Percentiles rank a stretch among this genome's conserved stretches.
These are phyloP conservation scores for Tripterygium wilfordii DNA, from an alignment of 177 flowering plant genomes.

Conservation along the genomic window DNA sequence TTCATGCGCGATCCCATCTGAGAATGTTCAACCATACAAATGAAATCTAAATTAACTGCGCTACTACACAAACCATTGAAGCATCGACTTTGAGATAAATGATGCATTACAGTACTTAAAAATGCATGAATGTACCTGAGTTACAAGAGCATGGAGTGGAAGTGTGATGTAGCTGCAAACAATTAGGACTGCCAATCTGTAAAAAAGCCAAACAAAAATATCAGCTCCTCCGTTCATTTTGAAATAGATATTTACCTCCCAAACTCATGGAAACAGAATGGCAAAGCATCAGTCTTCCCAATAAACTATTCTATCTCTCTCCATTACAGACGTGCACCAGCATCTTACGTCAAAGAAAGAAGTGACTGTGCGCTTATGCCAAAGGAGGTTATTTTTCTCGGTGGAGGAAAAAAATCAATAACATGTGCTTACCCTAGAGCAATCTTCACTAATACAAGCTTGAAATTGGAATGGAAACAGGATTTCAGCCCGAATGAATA, in stretches of 20 bases:
- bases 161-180: constrained; percentile 66
- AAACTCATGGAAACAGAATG: too few relatives aligned
- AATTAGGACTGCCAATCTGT: constrained; percentile 40
- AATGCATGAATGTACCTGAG: constrained; percentile 37
- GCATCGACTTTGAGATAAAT: too few relatives aligned
- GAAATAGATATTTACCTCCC: not conserved
- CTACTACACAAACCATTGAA: too few relatives aligned
- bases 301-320: too few relatives aligned
- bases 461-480: constrained; percentile 62
- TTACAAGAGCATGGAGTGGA: constrained; percentile 55
- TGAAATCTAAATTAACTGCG: not conserved
- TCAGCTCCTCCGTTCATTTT: not conserved
- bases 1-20: constrained; percentile 84
- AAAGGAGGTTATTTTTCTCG: too few relatives aligned
- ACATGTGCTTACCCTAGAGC: constrained; percentile 57
- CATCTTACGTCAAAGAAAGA: too few relatives aligned
- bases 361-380: too few relatives aligned
- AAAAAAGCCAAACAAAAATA: not conserved
- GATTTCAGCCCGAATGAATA: constrained; percentile 75
- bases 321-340: too few relatives aligned
- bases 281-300: too few relatives aligned
- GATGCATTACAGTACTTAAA: not conserved
- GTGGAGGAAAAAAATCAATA: not conserved
- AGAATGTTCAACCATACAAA: constrained; percentile 3
- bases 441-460: constrained; percentile 49